phyloP scores from a whole-genome alignment of 2,329 filamentous ascomycete genomes.

The Lecanicillium sp. region DNA sequence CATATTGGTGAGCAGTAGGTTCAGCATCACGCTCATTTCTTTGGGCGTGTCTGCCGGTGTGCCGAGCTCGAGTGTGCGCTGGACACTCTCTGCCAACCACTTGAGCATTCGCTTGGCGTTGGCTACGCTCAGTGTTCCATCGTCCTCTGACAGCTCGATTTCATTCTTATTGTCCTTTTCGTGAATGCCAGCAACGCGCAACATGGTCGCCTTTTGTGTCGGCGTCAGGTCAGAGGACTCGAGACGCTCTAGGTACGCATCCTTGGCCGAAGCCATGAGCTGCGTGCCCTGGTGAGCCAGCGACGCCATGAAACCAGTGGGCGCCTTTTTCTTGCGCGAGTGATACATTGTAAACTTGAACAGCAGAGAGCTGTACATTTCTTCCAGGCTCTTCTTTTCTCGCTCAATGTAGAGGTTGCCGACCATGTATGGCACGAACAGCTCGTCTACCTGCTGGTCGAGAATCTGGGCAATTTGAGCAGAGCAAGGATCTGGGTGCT shows the following conservation, averaged over 20 bases:
- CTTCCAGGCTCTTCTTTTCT: constrained; percentile 63
- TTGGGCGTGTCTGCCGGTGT: constrained; percentile 84
- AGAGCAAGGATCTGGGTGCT: constrained; percentile 87
- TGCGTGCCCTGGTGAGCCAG: constrained; percentile 86
- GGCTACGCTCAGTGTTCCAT: constrained; percentile 73
- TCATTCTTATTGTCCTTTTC: constrained; percentile 72
- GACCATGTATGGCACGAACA: constrained; percentile 65
- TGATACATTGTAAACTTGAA: constrained; percentile 98
- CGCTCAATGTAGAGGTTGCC: constrained; percentile 64
- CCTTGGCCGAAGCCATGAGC: constrained; percentile 77
- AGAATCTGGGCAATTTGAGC: constrained; percentile 73
- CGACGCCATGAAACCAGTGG: constrained; percentile 87
- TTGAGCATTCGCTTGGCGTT: constrained; percentile 97
- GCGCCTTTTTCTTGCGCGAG: constrained; percentile 75
- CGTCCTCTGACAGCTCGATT: constrained; percentile 83
- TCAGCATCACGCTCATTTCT: constrained; percentile 79
- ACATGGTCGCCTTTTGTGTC: constrained; percentile 84
- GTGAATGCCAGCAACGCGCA: constrained; percentile 79
- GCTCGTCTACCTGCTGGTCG: constrained; percentile 67
- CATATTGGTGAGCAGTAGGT: constrained; percentile 78
- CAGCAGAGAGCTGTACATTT: constrained; percentile 80
- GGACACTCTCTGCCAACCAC: constrained; percentile 93
- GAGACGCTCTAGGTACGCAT: constrained; percentile 82
- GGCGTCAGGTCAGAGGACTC: constrained; percentile 82
- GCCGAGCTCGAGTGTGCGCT: constrained; percentile 83